Conservation (phyloP, 352 stramenopile species). For the Elongisporangium undulatum region DNA sequence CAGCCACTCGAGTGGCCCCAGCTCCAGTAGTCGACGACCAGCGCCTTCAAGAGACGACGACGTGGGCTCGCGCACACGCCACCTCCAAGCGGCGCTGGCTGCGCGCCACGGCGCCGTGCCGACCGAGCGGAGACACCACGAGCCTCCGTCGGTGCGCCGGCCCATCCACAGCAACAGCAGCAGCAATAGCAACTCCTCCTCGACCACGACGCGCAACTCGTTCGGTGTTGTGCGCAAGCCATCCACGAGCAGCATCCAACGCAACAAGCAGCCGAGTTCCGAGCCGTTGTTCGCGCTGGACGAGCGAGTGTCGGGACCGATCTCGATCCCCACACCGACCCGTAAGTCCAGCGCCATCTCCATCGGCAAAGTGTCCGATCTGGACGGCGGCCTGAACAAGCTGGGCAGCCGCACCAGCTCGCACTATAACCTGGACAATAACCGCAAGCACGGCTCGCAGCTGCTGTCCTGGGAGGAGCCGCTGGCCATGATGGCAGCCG, state of each 20-base stretch:
- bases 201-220: constrained; percentile 6
- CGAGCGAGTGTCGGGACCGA: constrained; percentile 49
- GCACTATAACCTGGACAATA: neutral
- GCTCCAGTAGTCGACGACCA: neutral
- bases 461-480: constrained; percentile 68
- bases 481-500: constrained; percentile 31
- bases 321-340: constrained; percentile 45
- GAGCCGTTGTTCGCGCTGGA: constrained; percentile 31
- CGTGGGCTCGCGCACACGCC: neutral
- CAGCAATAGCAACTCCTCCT: constrained; percentile 7
- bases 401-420: constrained; percentile 11
- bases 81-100: neutral
- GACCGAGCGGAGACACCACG: neutral
- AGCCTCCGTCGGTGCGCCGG: constrained; percentile 1
- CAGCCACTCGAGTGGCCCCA: neutral
- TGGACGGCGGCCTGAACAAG: neutral
- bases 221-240: constrained; percentile 10
- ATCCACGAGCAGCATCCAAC: constrained; percentile 5
- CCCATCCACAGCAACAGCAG: constrained; percentile 10
- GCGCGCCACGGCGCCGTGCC: neutral
- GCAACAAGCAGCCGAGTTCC: constrained; percentile 14
- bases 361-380: constrained; percentile 15
- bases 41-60: neutral
- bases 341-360: constrained; percentile 11
- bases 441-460: constrained; percentile 19